A percentile compares a stretch with the other conserved stretches of the same genome.
phyloP scores from a whole-genome alignment of 768 basidiomycete species.

The Russula foetens region DNA sequence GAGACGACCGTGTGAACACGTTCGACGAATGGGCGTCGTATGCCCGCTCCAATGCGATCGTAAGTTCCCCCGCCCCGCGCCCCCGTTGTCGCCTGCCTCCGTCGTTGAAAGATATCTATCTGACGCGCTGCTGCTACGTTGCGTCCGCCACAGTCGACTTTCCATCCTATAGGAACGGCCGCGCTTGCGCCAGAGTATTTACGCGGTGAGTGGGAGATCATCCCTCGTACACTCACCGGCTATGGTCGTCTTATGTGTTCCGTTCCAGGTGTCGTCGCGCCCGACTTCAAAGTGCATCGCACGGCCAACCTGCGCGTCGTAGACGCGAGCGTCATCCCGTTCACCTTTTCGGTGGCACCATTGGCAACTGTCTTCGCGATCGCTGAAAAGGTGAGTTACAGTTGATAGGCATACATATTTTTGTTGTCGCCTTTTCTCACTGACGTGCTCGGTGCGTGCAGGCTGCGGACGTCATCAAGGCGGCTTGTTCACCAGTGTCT shows the following conservation, averaged over 20 bases:
- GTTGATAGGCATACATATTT: too few relatives aligned
- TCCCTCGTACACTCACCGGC: not conserved
- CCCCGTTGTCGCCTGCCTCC: too few relatives aligned
- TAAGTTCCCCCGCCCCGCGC: too few relatives aligned
- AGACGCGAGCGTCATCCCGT: constrained; percentile 17
- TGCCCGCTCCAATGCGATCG: constrained; percentile 16
- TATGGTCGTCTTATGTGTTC: not conserved
- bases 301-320: constrained; percentile 34
- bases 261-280: constrained; percentile 34
- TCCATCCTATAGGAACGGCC: constrained; percentile 28
- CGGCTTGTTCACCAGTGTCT: not conserved
- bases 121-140: not conserved
- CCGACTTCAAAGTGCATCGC: constrained; percentile 36
- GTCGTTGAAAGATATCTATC: not conserved
- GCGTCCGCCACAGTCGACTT: constrained; percentile 4
- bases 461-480: constrained; percentile 16
- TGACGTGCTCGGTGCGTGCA: not conserved
- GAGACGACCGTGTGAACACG: constrained; percentile 4
- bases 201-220: constrained; percentile 22
- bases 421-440: not conserved
- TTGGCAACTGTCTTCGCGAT: constrained; percentile 18
- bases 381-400: constrained; percentile 12
- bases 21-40: constrained; percentile 16
- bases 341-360: constrained; percentile 17
- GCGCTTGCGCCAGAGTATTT: constrained; percentile 32